Conservation (phyloP, 176 grass and related monocot genomes). For the Zea mays region DNA sequence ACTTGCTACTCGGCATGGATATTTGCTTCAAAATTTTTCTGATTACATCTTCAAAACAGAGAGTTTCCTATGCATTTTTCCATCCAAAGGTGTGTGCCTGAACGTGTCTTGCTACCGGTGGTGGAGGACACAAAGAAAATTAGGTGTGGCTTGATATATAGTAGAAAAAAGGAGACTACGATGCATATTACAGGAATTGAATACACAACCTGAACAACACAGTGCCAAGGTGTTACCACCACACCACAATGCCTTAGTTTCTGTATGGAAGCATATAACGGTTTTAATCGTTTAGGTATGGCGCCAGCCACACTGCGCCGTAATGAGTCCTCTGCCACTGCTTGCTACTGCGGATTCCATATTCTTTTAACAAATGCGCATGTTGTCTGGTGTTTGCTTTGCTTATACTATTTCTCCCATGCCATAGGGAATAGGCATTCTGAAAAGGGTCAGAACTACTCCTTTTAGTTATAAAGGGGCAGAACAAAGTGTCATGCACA, state of each 20-base stretch:
- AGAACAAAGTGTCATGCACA: neutral
- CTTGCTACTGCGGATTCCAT: neutral
- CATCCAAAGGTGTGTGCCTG: neutral
- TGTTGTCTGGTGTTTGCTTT: neutral
- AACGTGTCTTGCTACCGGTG: neutral
- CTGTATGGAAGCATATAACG: too few species aligned
- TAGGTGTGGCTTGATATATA: too few species aligned
- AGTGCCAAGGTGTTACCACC: too few species aligned
- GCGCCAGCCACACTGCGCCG: too few species aligned
- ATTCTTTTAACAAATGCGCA: neutral
- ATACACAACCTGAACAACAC: too few species aligned
- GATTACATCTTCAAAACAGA: constrained; percentile 15
- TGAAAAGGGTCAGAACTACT: neutral
- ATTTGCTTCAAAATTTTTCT: neutral
- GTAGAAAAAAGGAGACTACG: too few species aligned
- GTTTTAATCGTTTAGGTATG: too few species aligned
- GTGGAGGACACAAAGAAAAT: too few species aligned
- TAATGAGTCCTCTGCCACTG: too few species aligned
- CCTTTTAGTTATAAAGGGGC: too few species aligned
- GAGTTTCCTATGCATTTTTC: constrained; percentile 4
- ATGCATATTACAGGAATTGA: too few species aligned
- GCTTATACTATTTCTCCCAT: neutral
- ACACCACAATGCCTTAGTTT: too few species aligned
- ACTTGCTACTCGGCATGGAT: constrained; percentile 1
- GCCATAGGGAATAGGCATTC: neutral